phyloP scores from a whole-genome alignment of 768 basidiomycete species.

The Leccinum rimulosum region DNA sequence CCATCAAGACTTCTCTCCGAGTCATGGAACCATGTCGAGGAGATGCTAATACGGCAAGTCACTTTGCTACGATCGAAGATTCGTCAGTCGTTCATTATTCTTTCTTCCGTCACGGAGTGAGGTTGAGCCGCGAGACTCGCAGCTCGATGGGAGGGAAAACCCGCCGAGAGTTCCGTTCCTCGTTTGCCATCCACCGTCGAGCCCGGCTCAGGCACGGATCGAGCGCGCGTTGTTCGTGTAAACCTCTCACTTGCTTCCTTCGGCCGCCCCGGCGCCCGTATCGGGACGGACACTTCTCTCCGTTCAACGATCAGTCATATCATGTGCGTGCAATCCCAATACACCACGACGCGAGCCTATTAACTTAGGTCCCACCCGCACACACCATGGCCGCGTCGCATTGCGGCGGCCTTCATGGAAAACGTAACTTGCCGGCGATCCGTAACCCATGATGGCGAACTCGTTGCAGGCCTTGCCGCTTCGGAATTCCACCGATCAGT shows the following conservation, averaged over 20 bases:
- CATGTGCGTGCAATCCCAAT: neutral
- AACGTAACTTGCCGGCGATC: neutral
- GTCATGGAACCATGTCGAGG: neutral
- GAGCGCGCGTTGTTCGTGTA: neutral
- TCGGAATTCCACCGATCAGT: neutral
- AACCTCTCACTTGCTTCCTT: neutral
- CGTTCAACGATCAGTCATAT: neutral
- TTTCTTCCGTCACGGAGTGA: too few relatives aligned
- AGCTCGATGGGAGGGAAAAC: neutral
- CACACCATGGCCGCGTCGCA: neutral
- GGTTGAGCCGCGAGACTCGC: neutral
- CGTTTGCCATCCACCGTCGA: too few relatives aligned
- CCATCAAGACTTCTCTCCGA: neutral
- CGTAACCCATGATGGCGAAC: neutral
- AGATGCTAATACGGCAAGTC: neutral
- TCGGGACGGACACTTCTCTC: neutral
- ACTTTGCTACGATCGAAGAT: neutral
- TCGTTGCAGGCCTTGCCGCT: neutral
- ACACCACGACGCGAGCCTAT: neutral
- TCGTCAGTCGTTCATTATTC: neutral
- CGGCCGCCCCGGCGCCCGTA: neutral
- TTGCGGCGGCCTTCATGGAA: neutral
- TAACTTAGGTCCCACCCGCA: too few relatives aligned
- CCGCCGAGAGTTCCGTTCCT: neutral
- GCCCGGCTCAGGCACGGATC: neutral